phyloP scores from a whole-genome alignment of 2,329 filamentous ascomycete genomes.

The Aureobasidium sp. region DNA sequence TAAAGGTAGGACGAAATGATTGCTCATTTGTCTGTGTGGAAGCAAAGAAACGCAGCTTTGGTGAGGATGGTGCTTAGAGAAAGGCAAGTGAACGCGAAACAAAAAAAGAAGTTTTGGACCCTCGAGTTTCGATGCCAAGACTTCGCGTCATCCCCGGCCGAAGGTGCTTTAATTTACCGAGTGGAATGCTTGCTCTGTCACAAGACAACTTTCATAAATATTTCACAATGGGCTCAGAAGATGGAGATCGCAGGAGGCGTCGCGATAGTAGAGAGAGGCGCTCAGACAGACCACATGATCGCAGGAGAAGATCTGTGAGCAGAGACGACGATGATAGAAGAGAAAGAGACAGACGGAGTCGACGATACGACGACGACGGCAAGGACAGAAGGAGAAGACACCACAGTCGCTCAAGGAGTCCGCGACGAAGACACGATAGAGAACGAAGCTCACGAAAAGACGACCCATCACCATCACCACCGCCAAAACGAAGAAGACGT shows the following conservation, averaged over 20 bases:
- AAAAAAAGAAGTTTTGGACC: constrained; percentile 1
- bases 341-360: constrained; percentile 6
- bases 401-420: constrained; percentile 8
- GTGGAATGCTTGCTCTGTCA: neutral
- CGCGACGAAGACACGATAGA: neutral
- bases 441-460: constrained; percentile 9
- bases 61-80: constrained; percentile 68
- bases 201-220: neutral
- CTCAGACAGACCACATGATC: neutral
- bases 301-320: constrained; percentile 4
- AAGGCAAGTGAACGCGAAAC: constrained; percentile 29
- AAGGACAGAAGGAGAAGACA: constrained; percentile 10
- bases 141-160: neutral
- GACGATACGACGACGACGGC: neutral
- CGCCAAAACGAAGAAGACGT: constrained; percentile 14
- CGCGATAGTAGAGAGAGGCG: constrained; percentile 3
- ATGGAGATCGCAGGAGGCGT: neutral
- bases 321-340: constrained; percentile 2
- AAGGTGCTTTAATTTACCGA: neutral
- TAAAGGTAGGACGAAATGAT: constrained; percentile 21
- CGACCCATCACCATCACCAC: neutral
- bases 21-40: constrained; percentile 53
- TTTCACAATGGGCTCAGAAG: constrained; percentile 4
- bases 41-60: constrained; percentile 96
- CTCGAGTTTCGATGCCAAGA: constrained; percentile 14